These are phyloP conservation scores for Penicillium desertorum DNA, from an alignment of 495 filamentous ascomycete species.

Conservation along the genomic window DNA sequence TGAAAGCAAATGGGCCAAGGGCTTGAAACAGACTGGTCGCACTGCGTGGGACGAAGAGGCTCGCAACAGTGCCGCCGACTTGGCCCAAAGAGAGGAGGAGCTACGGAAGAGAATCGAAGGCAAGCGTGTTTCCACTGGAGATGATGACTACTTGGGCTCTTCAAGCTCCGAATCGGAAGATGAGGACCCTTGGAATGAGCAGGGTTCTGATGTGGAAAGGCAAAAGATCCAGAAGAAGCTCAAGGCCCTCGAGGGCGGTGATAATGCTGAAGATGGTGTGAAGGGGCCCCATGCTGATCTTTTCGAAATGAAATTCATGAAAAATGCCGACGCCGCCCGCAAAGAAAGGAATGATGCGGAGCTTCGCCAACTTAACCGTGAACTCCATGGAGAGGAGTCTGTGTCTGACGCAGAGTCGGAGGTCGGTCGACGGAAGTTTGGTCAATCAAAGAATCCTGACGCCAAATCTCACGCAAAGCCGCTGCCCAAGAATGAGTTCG, in stretches of 20 bases:
- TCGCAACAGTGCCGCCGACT: constrained; percentile 70
- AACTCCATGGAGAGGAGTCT: constrained; percentile 60
- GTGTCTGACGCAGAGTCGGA: constrained; percentile 56
- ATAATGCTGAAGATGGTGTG: constrained; percentile 31
- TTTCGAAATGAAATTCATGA: constrained; percentile 87
- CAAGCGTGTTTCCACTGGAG: constrained; percentile 55
- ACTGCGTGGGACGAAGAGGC: constrained; percentile 84
- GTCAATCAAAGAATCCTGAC: constrained; percentile 42
- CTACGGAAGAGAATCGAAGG: constrained; percentile 80
- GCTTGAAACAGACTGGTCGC: constrained; percentile 72
- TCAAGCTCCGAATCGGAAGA: constrained; percentile 56
- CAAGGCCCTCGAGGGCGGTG: constrained; percentile 51
- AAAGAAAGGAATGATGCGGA: constrained; percentile 80
- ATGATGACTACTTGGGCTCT: constrained; percentile 48
- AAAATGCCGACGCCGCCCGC: constrained; percentile 72
- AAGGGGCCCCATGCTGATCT: constrained; percentile 54
- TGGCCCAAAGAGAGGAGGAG: constrained; percentile 83
- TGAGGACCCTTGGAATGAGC: constrained; percentile 55
- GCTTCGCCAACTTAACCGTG: constrained; percentile 69
- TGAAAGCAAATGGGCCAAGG: constrained; percentile 95
- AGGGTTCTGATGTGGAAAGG: constrained; percentile 54
- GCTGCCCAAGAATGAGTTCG: constrained; percentile 54
- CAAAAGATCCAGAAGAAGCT: constrained; percentile 57
- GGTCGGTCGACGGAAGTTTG: constrained; percentile 66
- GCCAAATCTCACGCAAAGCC: constrained; percentile 22